phyloP scores from a whole-genome alignment of 2,329 filamentous ascomycete genomes.

The Trichoderma simmonsii region DNA sequence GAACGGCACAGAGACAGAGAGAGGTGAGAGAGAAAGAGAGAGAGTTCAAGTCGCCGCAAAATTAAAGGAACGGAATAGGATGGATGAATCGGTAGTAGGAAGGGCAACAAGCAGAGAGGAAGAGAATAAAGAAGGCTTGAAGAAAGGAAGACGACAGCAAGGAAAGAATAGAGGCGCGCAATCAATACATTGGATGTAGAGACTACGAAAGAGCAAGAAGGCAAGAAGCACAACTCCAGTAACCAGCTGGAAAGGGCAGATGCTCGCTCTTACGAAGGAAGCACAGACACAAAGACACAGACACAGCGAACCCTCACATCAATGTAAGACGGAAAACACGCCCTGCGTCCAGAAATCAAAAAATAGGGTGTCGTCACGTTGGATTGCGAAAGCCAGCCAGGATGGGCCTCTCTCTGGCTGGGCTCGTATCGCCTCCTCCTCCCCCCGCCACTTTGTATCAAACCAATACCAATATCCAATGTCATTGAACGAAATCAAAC shows the following conservation, averaged over 20 bases:
- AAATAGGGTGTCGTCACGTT: not conserved
- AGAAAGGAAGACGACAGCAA: not conserved
- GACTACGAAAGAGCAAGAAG: not conserved
- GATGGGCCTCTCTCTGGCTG: not conserved
- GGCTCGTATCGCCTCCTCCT: not conserved
- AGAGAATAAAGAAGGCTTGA: not conserved
- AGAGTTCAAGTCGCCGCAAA: not conserved
- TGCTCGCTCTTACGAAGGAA: not conserved
- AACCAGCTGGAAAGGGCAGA: conserved; percentile 15
- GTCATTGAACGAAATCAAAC: not conserved
- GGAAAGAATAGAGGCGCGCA: not conserved
- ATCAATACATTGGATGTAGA: conserved; percentile 1
- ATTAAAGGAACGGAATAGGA: conserved; percentile 4
- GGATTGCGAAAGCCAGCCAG: conserved; percentile 1
- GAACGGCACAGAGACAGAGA: not conserved
- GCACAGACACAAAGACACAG: not conserved
- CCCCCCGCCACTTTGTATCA: conserved; percentile 6
- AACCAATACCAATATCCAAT: not conserved
- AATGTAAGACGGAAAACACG: conserved; percentile 1
- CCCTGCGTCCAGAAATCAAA: not conserved
- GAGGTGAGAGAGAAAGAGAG: not conserved
- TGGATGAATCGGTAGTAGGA: not conserved
- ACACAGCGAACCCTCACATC: not conserved
- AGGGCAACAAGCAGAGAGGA: not conserved
- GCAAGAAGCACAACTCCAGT: conserved; percentile 1